These are phyloP conservation scores for Phytophthora colocasiae DNA, from an alignment of 352 stramenopile genomes.

Conservation along the genomic window DNA sequence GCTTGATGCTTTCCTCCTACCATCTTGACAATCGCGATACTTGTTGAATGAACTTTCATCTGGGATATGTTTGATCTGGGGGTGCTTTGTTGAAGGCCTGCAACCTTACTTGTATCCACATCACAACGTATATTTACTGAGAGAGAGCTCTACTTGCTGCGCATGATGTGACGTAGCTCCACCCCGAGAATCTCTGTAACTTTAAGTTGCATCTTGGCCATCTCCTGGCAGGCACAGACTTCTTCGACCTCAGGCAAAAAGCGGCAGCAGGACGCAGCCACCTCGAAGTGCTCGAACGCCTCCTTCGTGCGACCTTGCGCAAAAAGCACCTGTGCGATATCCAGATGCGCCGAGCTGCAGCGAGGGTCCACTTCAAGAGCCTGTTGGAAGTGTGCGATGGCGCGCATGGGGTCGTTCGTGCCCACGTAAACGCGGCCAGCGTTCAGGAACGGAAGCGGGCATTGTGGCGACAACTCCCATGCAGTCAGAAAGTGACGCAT, in stretches of 20 bases:
- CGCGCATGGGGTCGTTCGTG: conserved; percentile 83
- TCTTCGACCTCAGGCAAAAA: conserved; percentile 88
- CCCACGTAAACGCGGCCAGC: conserved; percentile 82
- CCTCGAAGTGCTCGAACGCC: conserved; percentile 80
- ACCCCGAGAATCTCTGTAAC: conserved; percentile 87
- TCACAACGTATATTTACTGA: conserved; percentile 18
- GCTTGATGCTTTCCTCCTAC: conserved; percentile 62
- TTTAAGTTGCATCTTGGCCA: conserved; percentile 88
- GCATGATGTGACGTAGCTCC: conserved; percentile 88
- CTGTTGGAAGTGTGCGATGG: conserved; percentile 85
- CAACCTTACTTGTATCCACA: neutral
- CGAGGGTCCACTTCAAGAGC: conserved; percentile 77
- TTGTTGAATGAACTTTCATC: neutral
- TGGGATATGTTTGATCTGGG: conserved; percentile 4
- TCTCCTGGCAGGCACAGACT: conserved; percentile 74
- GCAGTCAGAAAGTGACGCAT: conserved; percentile 82
- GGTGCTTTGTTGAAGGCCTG: too few relatives aligned
- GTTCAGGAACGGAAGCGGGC: conserved; percentile 85
- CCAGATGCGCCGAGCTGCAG: conserved; percentile 83
- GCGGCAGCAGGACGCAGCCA: conserved; percentile 72
- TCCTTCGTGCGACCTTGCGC: conserved; percentile 76
- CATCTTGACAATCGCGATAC: conserved; percentile 11
- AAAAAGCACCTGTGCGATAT: conserved; percentile 89
- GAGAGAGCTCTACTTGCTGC: conserved; percentile 56
- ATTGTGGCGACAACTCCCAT: conserved; percentile 78